A percentile compares a stretch with the other conserved stretches of the same genome.
Evolutionary conservation across 179 eudicot species (phyloP).

Genomic region (Beta lomatogona): DNA sequence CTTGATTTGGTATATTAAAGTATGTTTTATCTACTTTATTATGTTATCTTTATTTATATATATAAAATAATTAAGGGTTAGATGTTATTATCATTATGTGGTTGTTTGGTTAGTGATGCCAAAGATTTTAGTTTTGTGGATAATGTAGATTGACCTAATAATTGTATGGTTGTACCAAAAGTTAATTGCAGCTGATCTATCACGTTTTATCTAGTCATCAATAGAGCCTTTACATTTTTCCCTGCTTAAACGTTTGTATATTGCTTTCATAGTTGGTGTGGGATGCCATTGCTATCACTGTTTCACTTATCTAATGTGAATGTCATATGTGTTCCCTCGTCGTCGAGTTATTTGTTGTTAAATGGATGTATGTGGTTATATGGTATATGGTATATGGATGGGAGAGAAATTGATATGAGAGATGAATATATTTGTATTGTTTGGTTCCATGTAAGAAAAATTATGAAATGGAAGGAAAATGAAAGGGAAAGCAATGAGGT

Average conservation of each 20-base stretch:
- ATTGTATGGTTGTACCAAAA: background rate
- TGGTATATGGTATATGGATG: background rate
- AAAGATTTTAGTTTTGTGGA: constrained; percentile 9
- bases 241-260: no score
- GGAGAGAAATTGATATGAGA: background rate
- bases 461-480: no score
- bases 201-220: no score
- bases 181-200: background rate
- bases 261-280: no score
- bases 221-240: no score
- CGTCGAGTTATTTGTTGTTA: background rate
- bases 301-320: background rate
- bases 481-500: no score
- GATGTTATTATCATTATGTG: constrained; percentile 15
- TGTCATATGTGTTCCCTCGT: background rate
- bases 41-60: background rate
- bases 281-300: background rate
- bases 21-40: background rate
- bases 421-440: no score
- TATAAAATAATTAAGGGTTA: background rate
- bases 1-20: background rate
- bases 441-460: no score
- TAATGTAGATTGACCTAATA: background rate
- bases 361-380: background rate
- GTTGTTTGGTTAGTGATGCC: background rate